Conservation (phyloP, 208 protist genomes). For the Phytomonas francai region DNA sequence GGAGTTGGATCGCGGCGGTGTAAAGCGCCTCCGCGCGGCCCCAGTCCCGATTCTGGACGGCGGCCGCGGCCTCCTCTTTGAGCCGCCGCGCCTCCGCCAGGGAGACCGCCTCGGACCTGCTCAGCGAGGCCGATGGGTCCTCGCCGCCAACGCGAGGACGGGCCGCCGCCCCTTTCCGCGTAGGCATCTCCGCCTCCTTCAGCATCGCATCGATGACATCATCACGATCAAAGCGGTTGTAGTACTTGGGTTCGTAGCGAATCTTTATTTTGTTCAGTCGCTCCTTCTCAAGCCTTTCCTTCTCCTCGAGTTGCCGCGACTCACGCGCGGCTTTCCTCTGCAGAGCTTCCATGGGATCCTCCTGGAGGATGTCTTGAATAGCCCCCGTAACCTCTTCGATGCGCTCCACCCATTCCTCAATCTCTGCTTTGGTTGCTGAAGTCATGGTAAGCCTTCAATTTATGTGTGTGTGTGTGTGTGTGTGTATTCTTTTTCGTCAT, state of each 20-base stretch:
- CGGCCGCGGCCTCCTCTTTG: conserved; percentile 23
- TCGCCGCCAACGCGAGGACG: background rate
- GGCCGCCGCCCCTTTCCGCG: background rate
- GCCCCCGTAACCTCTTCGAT: conserved; percentile 33
- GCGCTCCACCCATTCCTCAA: conserved; percentile 24
- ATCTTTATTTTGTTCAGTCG: conserved; percentile 18
- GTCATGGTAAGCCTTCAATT: conserved; percentile 2
- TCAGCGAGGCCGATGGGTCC: conserved; percentile 13
- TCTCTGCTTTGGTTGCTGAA: conserved; percentile 18
- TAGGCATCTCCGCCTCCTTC: conserved; percentile 15
- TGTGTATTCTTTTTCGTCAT: conserved; percentile 5
- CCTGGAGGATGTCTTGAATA: conserved; percentile 29
- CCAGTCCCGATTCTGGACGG: conserved; percentile 22
- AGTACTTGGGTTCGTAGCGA: conserved; percentile 37
- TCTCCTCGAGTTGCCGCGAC: conserved; percentile 3
- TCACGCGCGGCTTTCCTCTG: conserved; percentile 18
- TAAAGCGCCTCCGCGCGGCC: conserved; percentile 20
- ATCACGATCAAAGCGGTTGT: conserved; percentile 34
- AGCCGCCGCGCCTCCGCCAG: conserved; percentile 22
- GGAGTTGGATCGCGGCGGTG: conserved; percentile 22
- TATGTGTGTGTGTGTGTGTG: conserved; percentile 10
- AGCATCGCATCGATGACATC: conserved; percentile 35
- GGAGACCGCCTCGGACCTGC: conserved; percentile 18
- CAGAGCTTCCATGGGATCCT: conserved; percentile 23
- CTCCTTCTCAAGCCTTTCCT: conserved; percentile 8